A percentile compares a stretch with the other conserved stretches of the same genome.
phyloP scores from a whole-genome alignment of 768 basidiomycete species.

The Suillus occidentalis region DNA sequence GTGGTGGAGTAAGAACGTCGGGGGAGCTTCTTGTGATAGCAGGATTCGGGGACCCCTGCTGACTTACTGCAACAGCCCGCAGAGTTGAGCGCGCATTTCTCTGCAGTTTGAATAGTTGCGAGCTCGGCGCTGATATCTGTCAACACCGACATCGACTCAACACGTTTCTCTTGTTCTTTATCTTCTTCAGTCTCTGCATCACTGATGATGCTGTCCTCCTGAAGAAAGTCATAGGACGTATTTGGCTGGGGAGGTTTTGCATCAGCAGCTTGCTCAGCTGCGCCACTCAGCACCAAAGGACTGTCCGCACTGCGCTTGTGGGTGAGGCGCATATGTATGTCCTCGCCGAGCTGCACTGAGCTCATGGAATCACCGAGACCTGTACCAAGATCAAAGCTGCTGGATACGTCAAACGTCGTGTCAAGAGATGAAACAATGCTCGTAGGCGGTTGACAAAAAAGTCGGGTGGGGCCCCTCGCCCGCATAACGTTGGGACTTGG shows the following conservation, averaged over 20 bases:
- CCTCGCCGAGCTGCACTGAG: constrained; percentile 61
- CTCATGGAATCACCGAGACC: constrained; percentile 42
- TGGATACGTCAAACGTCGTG: constrained; percentile 25
- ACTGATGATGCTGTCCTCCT: constrained; percentile 11
- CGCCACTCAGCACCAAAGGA: constrained; percentile 26
- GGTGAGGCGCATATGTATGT: constrained; percentile 49
- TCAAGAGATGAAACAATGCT: constrained; percentile 20
- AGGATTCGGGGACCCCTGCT: not conserved
- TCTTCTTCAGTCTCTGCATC: constrained; percentile 18
- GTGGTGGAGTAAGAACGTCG: constrained; percentile 5
- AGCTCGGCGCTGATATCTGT: constrained; percentile 46
- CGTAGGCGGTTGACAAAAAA: constrained; percentile 9
- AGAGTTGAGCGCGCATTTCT: constrained; percentile 37
- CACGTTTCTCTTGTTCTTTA: constrained; percentile 34
- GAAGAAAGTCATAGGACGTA: not conserved
- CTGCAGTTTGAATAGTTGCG: constrained; percentile 49
- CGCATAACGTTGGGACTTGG: constrained; percentile 17
- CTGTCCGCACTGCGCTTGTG: constrained; percentile 46
- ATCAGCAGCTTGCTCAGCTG: not conserved
- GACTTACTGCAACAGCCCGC: constrained; percentile 5
- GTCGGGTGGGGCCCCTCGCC: constrained; percentile 20
- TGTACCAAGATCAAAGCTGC: constrained; percentile 21
- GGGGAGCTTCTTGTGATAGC: not conserved
- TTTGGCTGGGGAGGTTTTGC: not conserved
- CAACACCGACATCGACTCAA: constrained; percentile 37